Evolutionary conservation across 768 basidiomycete genomes (phyloP).

Genomic region (Kwoniella sp.): DNA sequence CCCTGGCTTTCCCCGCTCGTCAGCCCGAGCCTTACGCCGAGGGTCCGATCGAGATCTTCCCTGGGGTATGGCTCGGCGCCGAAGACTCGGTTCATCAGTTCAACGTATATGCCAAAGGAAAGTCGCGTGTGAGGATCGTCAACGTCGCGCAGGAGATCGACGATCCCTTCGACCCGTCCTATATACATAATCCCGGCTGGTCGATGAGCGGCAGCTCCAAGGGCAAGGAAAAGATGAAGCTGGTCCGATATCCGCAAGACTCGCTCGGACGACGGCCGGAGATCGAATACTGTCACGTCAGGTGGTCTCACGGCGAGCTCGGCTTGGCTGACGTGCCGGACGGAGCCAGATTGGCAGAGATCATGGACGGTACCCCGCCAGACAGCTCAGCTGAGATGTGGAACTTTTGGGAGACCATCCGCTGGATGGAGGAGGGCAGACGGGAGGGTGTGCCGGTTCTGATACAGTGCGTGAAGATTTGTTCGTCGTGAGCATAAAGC

Average conservation of each 20-base stretch:
- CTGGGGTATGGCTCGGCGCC: constrained; percentile 44
- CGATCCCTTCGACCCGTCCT: constrained; percentile 28
- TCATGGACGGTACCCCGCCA: constrained; percentile 2
- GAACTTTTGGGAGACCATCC: constrained; percentile 40
- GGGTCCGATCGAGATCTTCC: constrained; percentile 45
- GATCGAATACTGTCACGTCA: constrained; percentile 44
- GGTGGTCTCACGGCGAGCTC: constrained; percentile 47
- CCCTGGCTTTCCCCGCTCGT: background rate
- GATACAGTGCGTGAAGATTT: constrained; percentile 44
- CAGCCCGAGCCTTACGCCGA: constrained; percentile 32
- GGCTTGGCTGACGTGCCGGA: constrained; percentile 34
- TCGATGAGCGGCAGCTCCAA: constrained; percentile 10
- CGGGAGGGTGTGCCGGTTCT: constrained; percentile 35
- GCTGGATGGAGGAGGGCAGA: constrained; percentile 39
- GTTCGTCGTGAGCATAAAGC: background rate
- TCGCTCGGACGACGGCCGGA: constrained; percentile 3
- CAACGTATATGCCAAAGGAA: constrained; percentile 16
- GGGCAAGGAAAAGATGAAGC: constrained; percentile 32
- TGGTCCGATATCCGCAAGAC: constrained; percentile 16
- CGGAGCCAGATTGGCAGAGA: constrained; percentile 13
- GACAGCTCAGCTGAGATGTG: constrained; percentile 16
- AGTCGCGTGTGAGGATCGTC: constrained; percentile 29
- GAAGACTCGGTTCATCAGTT: constrained; percentile 36
- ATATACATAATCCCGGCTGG: constrained; percentile 1
- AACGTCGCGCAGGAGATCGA: constrained; percentile 50